Base-by-base conservation (phyloP, 768 basidiomycete genomes). In the Tylopilus felleus region DNA sequence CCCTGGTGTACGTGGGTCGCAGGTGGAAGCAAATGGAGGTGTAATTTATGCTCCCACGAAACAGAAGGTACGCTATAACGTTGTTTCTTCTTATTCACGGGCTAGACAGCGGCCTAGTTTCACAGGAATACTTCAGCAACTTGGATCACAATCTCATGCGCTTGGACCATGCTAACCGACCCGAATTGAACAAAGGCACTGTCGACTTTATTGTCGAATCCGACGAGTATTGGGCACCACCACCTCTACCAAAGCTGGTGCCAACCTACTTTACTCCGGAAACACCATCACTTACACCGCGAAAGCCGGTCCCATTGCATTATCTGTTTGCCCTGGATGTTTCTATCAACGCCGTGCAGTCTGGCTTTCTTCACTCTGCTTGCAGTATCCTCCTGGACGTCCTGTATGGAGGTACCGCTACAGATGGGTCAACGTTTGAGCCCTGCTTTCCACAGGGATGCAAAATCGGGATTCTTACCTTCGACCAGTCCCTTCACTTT, bases 281-380 rank as follows among this genome's bases (percentile, higher is more conserved):
- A 22, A 78, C 83, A 2, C 76, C 73, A 40, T 72, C 75, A 0
- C 60, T 72, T 13, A 78, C 77, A 2, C 66, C 71, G 14, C 79
- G 85, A 56, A 60, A 66, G 44, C 93, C 92, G 2, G 67, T 71
- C 44, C 81, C 90, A 0, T 75, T 98, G 69, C 78, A 84, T 45
- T 86, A 84, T 62, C 71, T 98, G n/a, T 95, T 98, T 60, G 86
- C 84, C 0, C 76, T 99, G 49, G 97, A 99, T 61, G 85, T 95
- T 33, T 89, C 89, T 9, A 71, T 73, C 53, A 83, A 84, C 14
- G 78, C 91, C 10, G 75, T 85, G 1, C 73, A 74, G 38, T 82
- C 84, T 2, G 94, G 93, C 1, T 81, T 94, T 55, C 72, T 95
- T 31, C 71, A 72, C 41, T 75, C 83, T 21, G 82, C 85, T 5